A percentile compares a stretch with the other conserved stretches of the same genome.
These are phyloP conservation scores for Phytophthora syringae DNA, from an alignment of 352 stramenopile genomes.

Conservation along the genomic window DNA sequence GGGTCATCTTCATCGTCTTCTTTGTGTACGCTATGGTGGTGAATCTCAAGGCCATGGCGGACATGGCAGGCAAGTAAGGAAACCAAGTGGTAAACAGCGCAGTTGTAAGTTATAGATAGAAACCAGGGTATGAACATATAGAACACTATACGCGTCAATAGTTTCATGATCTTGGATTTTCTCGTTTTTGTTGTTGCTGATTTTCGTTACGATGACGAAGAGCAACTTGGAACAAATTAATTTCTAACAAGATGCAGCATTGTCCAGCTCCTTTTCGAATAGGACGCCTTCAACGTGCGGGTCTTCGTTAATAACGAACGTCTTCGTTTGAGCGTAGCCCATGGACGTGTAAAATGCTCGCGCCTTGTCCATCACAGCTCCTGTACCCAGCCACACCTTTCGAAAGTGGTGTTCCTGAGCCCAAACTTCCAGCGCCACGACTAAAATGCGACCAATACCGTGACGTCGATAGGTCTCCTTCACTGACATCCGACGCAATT, in stretches of 20 bases:
- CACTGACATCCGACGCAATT: slow-evolving; percentile 34
- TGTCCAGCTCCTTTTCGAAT: slow-evolving; percentile 29
- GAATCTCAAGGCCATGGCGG: slow-evolving; percentile 49
- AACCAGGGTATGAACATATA: slow-evolving; percentile 22
- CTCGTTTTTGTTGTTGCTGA: not conserved
- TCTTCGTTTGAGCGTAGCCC: slow-evolving; percentile 24
- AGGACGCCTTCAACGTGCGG: slow-evolving; percentile 28
- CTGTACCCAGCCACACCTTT: slow-evolving; percentile 27
- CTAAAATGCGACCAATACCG: slow-evolving; percentile 20
- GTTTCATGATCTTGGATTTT: too few relatives aligned
- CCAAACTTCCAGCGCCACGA: slow-evolving; percentile 24
- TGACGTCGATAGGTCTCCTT: slow-evolving; percentile 24
- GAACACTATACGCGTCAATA: too few relatives aligned
- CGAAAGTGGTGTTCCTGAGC: slow-evolving; percentile 13
- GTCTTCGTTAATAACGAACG: slow-evolving; percentile 24
- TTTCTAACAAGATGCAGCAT: not conserved
- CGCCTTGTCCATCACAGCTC: slow-evolving; percentile 24
- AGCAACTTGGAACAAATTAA: not conserved
- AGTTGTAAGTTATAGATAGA: slow-evolving; percentile 32
- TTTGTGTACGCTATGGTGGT: slow-evolving; percentile 65
- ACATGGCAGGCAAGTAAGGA: slow-evolving; percentile 38
- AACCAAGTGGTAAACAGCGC: slow-evolving; percentile 6
- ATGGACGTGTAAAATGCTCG: slow-evolving; percentile 27
- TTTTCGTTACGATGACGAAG: too few relatives aligned
- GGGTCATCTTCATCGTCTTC: slow-evolving; percentile 63